Evolutionary conservation across 2,329 filamentous ascomycete genomes (phyloP).

Genomic region (Endothia cerciana): DNA sequence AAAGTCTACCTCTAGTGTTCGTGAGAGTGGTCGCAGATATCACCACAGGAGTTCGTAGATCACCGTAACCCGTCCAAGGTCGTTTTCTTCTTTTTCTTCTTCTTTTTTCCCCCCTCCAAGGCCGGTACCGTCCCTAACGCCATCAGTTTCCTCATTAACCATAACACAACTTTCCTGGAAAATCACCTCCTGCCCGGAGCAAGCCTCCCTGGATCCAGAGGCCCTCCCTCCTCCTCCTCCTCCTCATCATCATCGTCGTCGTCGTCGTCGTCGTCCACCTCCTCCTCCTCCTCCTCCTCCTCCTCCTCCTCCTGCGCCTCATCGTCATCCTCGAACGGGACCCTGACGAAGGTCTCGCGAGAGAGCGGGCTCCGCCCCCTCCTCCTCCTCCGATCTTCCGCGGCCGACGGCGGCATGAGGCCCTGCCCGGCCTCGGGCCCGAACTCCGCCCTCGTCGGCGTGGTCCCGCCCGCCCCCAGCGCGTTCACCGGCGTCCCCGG

Average conservation of each 20-base stretch:
- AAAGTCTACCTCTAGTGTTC: not conserved
- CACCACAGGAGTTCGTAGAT: not conserved
- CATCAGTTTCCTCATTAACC: not conserved
- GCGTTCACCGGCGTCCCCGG: constrained; percentile 26
- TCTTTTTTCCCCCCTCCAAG: not conserved
- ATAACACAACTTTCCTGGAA: not conserved
- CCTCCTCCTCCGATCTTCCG: not conserved
- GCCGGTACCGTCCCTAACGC: not conserved
- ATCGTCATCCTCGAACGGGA: constrained; percentile 23
- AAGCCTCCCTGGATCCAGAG: not conserved
- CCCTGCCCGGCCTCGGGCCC: not conserved
- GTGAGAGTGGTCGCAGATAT: not conserved
- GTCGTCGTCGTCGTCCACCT: no score
- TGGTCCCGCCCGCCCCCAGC: not conserved
- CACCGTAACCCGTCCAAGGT: not conserved
- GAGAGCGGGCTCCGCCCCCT: constrained; percentile 24
- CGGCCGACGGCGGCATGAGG: constrained; percentile 14
- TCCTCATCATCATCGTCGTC: no score
- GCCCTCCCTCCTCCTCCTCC: not conserved
- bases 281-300: constrained; percentile 6
- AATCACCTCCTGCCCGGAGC: not conserved
- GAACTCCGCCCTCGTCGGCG: constrained; percentile 2
- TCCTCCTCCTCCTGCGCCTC: constrained; percentile 14
- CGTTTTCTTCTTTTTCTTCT: not conserved
- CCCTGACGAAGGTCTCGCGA: constrained; percentile 18